These are phyloP conservation scores for Clitocybe nebularis DNA, from an alignment of 1,284 basidiomycete species.

Conservation along the genomic window DNA sequence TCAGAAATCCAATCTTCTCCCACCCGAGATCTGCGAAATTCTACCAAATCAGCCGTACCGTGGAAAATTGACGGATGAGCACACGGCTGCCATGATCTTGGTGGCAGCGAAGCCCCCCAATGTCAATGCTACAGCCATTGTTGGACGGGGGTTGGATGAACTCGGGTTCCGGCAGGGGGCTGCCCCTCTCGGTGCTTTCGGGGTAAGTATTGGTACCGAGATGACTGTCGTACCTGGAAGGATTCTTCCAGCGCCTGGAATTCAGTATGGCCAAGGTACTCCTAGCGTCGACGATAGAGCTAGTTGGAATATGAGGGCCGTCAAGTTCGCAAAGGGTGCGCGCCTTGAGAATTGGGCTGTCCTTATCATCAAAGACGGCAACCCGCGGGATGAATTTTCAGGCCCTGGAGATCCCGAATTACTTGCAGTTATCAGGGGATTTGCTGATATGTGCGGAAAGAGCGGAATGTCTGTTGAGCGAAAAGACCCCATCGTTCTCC, in stretches of 20 bases:
- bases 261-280: conserved; percentile 49
- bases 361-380: conserved; percentile 56
- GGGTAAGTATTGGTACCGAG: conserved; percentile 52
- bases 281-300: conserved; percentile 54
- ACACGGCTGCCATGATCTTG: conserved; percentile 66
- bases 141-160: conserved; percentile 48
- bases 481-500: conserved; percentile 29
- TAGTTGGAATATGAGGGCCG: conserved; percentile 65
- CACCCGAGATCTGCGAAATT: conserved; percentile 69
- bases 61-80: conserved; percentile 65
- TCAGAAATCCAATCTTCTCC: conserved; percentile 49
- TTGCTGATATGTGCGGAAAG: conserved; percentile 51
- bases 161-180: conserved; percentile 54
- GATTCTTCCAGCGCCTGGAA: conserved; percentile 53
- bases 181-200: conserved; percentile 51
- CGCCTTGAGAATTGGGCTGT: conserved; percentile 58
- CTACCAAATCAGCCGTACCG: conserved; percentile 64
- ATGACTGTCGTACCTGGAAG: conserved; percentile 76
- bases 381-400: conserved; percentile 40
- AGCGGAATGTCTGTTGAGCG: conserved; percentile 55
- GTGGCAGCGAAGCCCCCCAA: conserved; percentile 66
- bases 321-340: conserved; percentile 58
- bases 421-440: conserved; percentile 38
- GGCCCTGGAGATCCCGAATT: conserved; percentile 47
- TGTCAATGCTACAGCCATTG: conserved; percentile 58